A percentile compares a stretch with the other conserved stretches of the same genome.
phyloP scores from a whole-genome alignment of 768 basidiomycete genomes.

The Calocybe indica region DNA sequence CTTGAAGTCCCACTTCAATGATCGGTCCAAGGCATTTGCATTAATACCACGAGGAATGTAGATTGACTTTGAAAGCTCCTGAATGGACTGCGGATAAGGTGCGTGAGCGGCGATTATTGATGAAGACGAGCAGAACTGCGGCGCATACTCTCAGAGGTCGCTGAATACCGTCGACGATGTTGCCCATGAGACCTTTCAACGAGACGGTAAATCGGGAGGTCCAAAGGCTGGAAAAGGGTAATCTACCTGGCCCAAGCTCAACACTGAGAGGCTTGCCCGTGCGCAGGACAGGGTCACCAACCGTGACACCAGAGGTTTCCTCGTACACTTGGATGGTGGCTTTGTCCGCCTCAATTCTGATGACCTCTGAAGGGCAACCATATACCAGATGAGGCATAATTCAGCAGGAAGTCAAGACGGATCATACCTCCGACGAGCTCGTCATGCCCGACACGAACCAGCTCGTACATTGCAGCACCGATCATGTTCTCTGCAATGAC shows the following conservation, averaged over 20 bases:
- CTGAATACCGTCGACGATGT: conserved; percentile 98
- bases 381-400: conserved; percentile 2
- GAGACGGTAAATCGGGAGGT: neutral
- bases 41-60: conserved; percentile 99
- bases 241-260: conserved; percentile 91
- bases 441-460: conserved; percentile 97
- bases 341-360: conserved; percentile 96
- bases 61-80: conserved; percentile 97
- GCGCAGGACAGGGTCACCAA: conserved; percentile 95
- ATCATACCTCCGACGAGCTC: conserved; percentile 89
- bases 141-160: conserved; percentile 74
- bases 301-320: conserved; percentile 98
- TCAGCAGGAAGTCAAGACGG: neutral
- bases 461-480: conserved; percentile 95
- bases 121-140: conserved; percentile 3
- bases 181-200: conserved; percentile 87
- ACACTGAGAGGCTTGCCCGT: conserved; percentile 98
- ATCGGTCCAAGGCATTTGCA: conserved; percentile 88
- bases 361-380: conserved; percentile 69
- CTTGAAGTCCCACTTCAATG: conserved; percentile 91
- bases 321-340: conserved; percentile 99
- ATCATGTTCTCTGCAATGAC: conserved; percentile 96
- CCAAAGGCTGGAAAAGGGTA: neutral
- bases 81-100: conserved; percentile 58
- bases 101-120: conserved; percentile 3